Percentiles rank a stretch among this genome's conserved stretches.
Evolutionary conservation across 805 yeast genomes (phyloP).

Genomic region (Teunomyces pallodes): DNA sequence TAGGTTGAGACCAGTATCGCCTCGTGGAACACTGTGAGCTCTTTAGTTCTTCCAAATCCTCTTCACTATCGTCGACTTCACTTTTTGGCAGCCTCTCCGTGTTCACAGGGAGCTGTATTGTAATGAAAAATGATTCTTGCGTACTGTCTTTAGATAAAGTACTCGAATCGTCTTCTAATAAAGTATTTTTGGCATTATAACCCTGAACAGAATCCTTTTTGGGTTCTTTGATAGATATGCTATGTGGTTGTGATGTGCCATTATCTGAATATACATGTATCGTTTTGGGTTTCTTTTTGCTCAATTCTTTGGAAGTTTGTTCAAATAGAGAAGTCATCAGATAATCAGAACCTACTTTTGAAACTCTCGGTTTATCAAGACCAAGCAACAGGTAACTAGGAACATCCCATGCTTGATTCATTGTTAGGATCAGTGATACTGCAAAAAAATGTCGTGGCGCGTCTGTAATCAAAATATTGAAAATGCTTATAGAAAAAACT

Average conservation of each 20-base stretch:
- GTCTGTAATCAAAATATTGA: background rate
- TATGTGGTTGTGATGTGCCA: background rate
- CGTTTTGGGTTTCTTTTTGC: constrained; percentile 1
- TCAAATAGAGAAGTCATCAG: background rate
- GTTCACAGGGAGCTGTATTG: background rate
- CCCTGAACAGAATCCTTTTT: background rate
- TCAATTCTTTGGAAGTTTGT: background rate
- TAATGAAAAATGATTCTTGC: background rate
- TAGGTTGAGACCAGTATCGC: background rate
- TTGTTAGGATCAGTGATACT: background rate
- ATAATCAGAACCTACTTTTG: background rate
- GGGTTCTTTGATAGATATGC: background rate
- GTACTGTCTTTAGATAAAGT: background rate
- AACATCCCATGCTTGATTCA: background rate
- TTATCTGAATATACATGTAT: background rate
- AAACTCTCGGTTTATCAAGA: background rate
- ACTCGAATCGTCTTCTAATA: background rate
- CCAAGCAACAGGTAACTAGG: background rate
- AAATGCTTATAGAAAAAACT: background rate
- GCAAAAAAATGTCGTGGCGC: background rate
- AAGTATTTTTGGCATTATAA: background rate
- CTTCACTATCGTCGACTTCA: constrained; percentile 13
- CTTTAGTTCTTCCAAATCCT: constrained; percentile 8
- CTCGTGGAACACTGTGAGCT: constrained; percentile 8
- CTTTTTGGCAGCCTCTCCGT: background rate